Conservation (phyloP, 2,329 filamentous ascomycete genomes). For the Neonectria coccinea region DNA sequence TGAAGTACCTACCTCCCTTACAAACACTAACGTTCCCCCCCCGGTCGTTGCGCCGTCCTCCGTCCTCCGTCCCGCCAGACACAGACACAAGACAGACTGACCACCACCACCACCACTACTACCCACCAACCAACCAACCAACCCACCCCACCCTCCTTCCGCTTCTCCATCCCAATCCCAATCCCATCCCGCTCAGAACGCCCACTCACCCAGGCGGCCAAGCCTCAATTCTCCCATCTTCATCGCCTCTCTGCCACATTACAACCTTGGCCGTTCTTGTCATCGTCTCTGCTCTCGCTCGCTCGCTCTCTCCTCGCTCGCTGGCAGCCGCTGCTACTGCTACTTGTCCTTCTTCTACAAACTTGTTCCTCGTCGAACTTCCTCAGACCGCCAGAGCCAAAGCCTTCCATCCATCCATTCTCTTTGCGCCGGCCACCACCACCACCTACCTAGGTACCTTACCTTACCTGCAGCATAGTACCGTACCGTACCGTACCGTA, state of each 20-base stretch:
- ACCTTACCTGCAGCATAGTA: background rate
- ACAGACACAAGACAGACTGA: no score
- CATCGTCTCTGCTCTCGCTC: slow-evolving; percentile 1
- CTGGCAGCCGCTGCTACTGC: slow-evolving; percentile 10
- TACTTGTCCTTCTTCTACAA: slow-evolving; percentile 17
- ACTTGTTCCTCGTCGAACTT: background rate
- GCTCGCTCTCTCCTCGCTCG: background rate
- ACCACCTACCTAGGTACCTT: slow-evolving; percentile 5
- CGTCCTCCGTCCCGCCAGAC: slow-evolving; percentile 7
- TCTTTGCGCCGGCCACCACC: slow-evolving; percentile 17
- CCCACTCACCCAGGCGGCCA: slow-evolving; percentile 26
- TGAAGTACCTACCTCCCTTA: no score
- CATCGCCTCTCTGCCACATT: slow-evolving; percentile 44
- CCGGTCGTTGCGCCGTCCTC: background rate
- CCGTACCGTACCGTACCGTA: background rate
- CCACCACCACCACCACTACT: no score
- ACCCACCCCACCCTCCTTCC: slow-evolving; percentile 40
- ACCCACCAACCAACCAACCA: slow-evolving; percentile 13
- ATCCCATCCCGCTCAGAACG: slow-evolving; percentile 30
- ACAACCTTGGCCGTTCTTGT: slow-evolving; percentile 20
- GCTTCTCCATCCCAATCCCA: slow-evolving; percentile 34
- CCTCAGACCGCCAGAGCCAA: slow-evolving; percentile 10
- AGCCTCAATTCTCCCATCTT: slow-evolving; percentile 37
- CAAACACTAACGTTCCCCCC: background rate
- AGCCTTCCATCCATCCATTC: background rate